These are phyloP conservation scores for Zea mays DNA, from an alignment of 176 grass and related monocot species.

Conservation along the genomic window Zm-B73-REFERENCE-NAM-5.0 NC_050100.1:66256001-66256500, in stretches of 20 bases:
- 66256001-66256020: slow-evolving; percentile 21
- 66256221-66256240: background rate
- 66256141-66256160: background rate
- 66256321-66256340: slow-evolving; percentile 99
- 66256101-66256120: background rate
- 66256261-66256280: slow-evolving; percentile 53
- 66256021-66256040: background rate
- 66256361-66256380: slow-evolving; percentile 76
- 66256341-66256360: slow-evolving; percentile 72
- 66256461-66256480: slow-evolving; percentile 81
- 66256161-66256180: background rate
- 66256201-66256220: slow-evolving; percentile 13
- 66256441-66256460: slow-evolving; percentile 71
- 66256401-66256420: background rate
- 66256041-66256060: no score
- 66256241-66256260: slow-evolving; percentile 28
- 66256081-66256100: slow-evolving; percentile 15
- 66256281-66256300: slow-evolving; percentile 87
- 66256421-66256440: slow-evolving; percentile 27
- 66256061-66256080: background rate
- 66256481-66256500: slow-evolving; percentile 69
- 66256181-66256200: background rate
- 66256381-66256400: slow-evolving; percentile 43
- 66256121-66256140: background rate
- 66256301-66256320: slow-evolving; percentile 96